phyloP scores from a whole-genome alignment of 1,284 basidiomycete genomes.

The Hortiboletus rubellus region DNA sequence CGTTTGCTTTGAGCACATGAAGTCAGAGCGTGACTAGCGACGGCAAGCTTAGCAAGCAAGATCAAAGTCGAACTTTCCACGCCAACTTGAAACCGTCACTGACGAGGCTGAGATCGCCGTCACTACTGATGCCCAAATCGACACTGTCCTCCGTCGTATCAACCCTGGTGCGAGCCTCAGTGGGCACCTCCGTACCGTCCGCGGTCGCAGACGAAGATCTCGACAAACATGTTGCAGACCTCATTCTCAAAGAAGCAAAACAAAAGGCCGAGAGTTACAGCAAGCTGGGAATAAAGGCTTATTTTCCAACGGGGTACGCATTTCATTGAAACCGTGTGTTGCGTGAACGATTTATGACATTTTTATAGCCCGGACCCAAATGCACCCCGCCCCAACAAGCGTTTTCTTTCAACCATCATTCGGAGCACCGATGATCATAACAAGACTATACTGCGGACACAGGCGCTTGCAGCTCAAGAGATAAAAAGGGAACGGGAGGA shows the following conservation, averaged over 20 bases:
- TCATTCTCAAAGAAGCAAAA: slow-evolving; percentile 88
- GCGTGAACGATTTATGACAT: neutral
- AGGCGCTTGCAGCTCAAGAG: slow-evolving; percentile 74
- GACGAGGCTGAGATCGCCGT: neutral
- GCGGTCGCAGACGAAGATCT: slow-evolving; percentile 80
- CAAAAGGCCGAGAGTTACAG: slow-evolving; percentile 77
- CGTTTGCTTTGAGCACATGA: too few relatives aligned
- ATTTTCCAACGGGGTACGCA: slow-evolving; percentile 50
- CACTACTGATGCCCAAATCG: slow-evolving; percentile 33
- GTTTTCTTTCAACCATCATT: slow-evolving; percentile 86
- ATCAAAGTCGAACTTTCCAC: slow-evolving; percentile 16
- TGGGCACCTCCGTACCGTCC: slow-evolving; percentile 66
- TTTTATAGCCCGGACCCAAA: slow-evolving; percentile 49
- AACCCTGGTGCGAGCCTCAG: slow-evolving; percentile 76
- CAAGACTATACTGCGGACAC: slow-evolving; percentile 73
- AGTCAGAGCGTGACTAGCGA: too few relatives aligned
- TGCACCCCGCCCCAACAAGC: slow-evolving; percentile 85
- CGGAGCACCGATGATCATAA: slow-evolving; percentile 92
- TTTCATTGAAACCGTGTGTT: neutral
- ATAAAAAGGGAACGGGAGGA: slow-evolving; percentile 64
- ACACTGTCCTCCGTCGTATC: slow-evolving; percentile 82
- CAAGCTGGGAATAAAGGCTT: slow-evolving; percentile 67
- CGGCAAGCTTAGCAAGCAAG: slow-evolving; percentile 18
- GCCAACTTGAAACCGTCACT: slow-evolving; percentile 3
- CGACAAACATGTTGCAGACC: slow-evolving; percentile 84